A percentile compares a stretch with the other conserved stretches of the same genome.
Evolutionary conservation across 306 rosid genomes (phyloP).

Genomic region (Bauhinia variegata): DNA sequence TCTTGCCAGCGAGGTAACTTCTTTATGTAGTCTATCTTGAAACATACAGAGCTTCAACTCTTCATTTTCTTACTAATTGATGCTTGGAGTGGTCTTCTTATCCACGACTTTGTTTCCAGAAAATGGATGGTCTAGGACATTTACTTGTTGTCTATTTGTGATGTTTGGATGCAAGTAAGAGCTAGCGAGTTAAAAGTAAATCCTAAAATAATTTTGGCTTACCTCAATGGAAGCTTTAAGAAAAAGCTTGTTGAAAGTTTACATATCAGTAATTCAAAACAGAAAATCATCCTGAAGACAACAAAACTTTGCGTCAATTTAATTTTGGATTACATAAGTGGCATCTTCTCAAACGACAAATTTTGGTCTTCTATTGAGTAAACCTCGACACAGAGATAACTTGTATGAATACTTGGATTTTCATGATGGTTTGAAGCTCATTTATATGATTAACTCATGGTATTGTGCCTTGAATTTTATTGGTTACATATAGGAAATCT

Average conservation of each 20-base stretch:
- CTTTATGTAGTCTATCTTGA: slow-evolving; percentile 28
- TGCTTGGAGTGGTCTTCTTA: slow-evolving; percentile 11
- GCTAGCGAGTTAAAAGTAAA: slow-evolving; percentile 1
- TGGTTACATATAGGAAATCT: not conserved
- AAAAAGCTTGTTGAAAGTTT: not conserved
- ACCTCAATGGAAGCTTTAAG: slow-evolving; percentile 12
- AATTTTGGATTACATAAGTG: slow-evolving; percentile 3
- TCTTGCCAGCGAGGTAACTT: slow-evolving; percentile 93
- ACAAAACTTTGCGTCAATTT: slow-evolving; percentile 17
- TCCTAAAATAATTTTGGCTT: not conserved
- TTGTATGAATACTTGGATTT: not conserved
- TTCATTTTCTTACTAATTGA: not conserved
- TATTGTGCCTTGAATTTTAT: not conserved
- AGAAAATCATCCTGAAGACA: not conserved
- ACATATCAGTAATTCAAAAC: not conserved
- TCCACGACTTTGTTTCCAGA: slow-evolving; percentile 1
- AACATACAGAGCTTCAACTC: not conserved
- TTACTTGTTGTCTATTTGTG: not conserved
- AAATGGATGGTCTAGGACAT: slow-evolving; percentile 14
- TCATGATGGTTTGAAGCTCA: slow-evolving; percentile 2
- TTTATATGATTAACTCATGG: not conserved
- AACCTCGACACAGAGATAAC: not conserved
- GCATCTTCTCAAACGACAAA: slow-evolving; percentile 6
- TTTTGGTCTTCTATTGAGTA: not conserved
- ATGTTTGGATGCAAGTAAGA: not conserved